Conservation (phyloP, 768 basidiomycete genomes). For the Clathrus columnatus region DNA sequence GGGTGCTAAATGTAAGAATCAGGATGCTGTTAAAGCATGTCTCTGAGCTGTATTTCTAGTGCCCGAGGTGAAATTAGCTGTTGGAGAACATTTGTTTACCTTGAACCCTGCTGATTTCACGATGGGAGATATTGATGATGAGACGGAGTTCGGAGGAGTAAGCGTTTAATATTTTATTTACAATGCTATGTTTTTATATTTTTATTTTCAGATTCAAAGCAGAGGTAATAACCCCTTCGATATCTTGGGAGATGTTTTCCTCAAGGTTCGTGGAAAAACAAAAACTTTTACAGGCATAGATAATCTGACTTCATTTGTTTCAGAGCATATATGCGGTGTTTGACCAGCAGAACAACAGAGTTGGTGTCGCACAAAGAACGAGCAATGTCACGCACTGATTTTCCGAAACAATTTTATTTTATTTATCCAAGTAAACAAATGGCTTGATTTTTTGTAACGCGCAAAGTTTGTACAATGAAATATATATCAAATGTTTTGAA, state of each 20-base stretch:
- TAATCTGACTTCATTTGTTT: neutral
- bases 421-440: too few species aligned
- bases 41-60: slow-evolving; percentile 10
- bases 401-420: too few species aligned
- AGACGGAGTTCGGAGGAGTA: slow-evolving; percentile 18
- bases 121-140: slow-evolving; percentile 18
- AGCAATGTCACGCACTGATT: slow-evolving; percentile 12
- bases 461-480: too few species aligned
- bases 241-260: slow-evolving; percentile 27
- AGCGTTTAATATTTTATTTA: neutral
- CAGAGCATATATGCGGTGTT: slow-evolving; percentile 25
- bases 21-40: neutral
- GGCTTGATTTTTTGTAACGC: too few species aligned
- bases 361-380: slow-evolving; percentile 14
- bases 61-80: slow-evolving; percentile 26
- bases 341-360: slow-evolving; percentile 11
- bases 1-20: slow-evolving; percentile 11
- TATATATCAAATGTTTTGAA: too few species aligned
- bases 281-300: neutral
- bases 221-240: slow-evolving; percentile 23
- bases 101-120: slow-evolving; percentile 18
- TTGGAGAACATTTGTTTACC: slow-evolving; percentile 27
- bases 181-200: slow-evolving; percentile 9
- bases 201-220: slow-evolving; percentile 23
- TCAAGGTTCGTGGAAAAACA: slow-evolving; percentile 15